Base-by-base conservation (phyloP, 139 green algal genomes). In the Chlorella ohadii region DNA sequence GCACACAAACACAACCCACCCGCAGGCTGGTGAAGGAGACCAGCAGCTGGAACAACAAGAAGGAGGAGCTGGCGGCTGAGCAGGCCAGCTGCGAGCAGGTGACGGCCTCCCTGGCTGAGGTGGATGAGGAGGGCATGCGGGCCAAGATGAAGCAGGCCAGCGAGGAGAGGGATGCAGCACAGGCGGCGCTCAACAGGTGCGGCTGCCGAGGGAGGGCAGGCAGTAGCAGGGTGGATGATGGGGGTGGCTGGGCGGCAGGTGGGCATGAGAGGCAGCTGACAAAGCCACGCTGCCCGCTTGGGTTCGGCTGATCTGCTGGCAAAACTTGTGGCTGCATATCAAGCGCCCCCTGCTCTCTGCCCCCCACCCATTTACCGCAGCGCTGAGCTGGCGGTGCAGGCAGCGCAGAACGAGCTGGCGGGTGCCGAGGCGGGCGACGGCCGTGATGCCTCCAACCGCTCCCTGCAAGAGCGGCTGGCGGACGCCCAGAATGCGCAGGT, bases 341-440 rank as follows among this genome's bases (percentile, higher is more conserved):
- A n/a, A n/a, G n/a, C n/a, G n/a, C 20, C 57, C 7, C 20, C 22
- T 15, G 13, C 19, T 33, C 59, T 66, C 9, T 34, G 22, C 59
- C 59, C 13, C 59, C 59, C 59, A 9, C 44, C 44, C 9, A 16
- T 16, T 51, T 9, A 51, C 38, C 65, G 67, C 78, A 88, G 71
- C 13, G 81, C 86, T 55, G 81, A 77, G 66, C 61, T 87, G 59
- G 77, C 72, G 11, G 85, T 94, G 67, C 85, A 90, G 33, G 92
- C 91, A 1, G 93, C 91, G 20, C 63, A 92, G 73, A 84, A 84
- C 34, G 89, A 93, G 85, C 81, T 96, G 66, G 87, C 93, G 71
- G 94, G 95, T 28, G 95, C 93, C 1, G 90, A 97, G 82, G 92
- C 94, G 28, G 94, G 95, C 13, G 95, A 97, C 71, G 93, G 95